Conservation (phyloP, 805 yeast species). For the Saccharomycopsis schoenii region DNA sequence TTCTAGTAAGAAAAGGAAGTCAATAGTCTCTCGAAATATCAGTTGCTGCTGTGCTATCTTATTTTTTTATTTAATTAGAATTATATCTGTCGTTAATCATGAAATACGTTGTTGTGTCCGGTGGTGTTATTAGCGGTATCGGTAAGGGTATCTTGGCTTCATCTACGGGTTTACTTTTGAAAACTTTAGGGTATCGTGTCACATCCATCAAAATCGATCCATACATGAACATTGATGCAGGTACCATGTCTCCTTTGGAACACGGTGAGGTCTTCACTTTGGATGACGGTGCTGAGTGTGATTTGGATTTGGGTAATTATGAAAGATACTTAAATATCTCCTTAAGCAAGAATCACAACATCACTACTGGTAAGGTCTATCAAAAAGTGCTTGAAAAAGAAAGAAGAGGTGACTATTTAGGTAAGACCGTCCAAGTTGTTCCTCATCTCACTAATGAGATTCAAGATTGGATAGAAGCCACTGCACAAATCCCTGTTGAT, state of each 20-base stretch:
- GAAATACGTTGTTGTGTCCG: conserved; percentile 99
- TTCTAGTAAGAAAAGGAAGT: not conserved
- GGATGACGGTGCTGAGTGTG: conserved; percentile 99
- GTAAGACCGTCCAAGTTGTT: conserved; percentile 98
- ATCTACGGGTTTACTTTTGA: conserved; percentile 89
- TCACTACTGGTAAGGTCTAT: conserved; percentile 97
- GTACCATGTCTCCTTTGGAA: conserved; percentile 98
- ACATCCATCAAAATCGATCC: conserved; percentile 98
- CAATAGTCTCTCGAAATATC: not conserved
- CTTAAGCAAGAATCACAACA: conserved; percentile 86
- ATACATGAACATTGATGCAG: conserved; percentile 98
- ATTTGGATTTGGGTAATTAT: conserved; percentile 94
- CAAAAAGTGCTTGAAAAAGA: conserved; percentile 89
- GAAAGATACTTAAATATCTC: conserved; percentile 94
- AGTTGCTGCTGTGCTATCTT: not conserved
- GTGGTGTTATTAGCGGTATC: conserved; percentile 98
- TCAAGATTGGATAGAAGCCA: conserved; percentile 97
- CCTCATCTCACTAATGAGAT: conserved; percentile 96
- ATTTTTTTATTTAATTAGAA: not conserved
- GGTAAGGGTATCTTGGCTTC: conserved; percentile 99
- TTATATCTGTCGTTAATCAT: conserved; percentile 29
- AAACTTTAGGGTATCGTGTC: conserved; percentile 88
- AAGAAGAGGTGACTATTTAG: conserved; percentile 94
- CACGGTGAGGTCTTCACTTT: conserved; percentile 98
- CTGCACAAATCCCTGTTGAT: conserved; percentile 87